Evolutionary conservation across 2,329 filamentous ascomycete genomes (phyloP).

Genomic region (Cryphonectria nitschkei): DNA sequence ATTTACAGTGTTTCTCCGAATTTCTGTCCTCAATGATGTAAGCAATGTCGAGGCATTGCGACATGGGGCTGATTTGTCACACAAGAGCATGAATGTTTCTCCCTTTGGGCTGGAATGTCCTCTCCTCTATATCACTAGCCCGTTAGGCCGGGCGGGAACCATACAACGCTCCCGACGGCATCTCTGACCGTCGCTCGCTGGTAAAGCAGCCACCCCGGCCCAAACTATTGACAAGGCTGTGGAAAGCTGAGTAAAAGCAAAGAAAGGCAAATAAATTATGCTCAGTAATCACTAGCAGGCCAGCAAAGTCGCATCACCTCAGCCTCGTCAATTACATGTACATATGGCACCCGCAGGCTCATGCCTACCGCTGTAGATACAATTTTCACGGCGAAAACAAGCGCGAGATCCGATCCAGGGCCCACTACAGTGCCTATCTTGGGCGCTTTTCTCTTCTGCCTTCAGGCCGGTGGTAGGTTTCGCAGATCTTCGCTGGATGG

Average conservation of each 20-base stretch:
- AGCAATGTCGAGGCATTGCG: slow-evolving; percentile 5
- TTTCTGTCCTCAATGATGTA: slow-evolving; percentile 21
- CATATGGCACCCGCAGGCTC: neutral
- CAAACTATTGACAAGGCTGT: neutral
- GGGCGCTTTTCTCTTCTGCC: neutral
- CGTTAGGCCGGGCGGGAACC: neutral
- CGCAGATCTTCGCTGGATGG: neutral
- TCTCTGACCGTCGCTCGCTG: neutral
- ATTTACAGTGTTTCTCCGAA: neutral
- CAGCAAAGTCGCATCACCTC: neutral
- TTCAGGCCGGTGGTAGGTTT: neutral
- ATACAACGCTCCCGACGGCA: neutral
- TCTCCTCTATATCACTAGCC: too few species aligned
- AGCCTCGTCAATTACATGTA: neutral
- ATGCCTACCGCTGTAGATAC: neutral
- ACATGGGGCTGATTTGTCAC: slow-evolving; percentile 24
- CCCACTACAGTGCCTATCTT: neutral
- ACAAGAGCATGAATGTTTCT: neutral
- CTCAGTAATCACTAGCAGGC: neutral
- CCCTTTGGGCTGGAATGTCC: neutral
- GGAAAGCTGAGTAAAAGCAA: slow-evolving; percentile 2
- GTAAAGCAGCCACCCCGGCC: neutral
- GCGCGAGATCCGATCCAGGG: neutral
- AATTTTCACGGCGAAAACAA: neutral
- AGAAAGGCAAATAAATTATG: neutral